These are phyloP conservation scores for Vickermania ingenoplastis DNA, from an alignment of 208 protist genomes.

Conservation along the genomic window DNA sequence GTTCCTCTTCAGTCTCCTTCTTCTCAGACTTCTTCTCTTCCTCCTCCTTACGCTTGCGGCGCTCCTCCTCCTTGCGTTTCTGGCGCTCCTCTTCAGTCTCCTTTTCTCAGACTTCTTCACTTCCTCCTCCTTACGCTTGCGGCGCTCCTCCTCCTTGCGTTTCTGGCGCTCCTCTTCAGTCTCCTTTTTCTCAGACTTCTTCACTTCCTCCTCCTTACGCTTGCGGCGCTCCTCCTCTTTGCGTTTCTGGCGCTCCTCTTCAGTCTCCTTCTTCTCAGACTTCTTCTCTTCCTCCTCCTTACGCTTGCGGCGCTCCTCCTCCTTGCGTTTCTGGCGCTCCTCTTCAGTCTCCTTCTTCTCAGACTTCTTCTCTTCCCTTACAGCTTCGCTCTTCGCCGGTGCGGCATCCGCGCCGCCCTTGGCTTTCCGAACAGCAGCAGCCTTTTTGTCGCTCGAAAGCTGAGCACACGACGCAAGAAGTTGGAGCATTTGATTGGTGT, in stretches of 20 bases:
- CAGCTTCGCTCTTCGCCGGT: neutral
- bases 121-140: constrained; percentile 5
- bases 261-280: too few relatives aligned
- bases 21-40: constrained; percentile 11
- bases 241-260: constrained; percentile 13
- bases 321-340: constrained; percentile 4
- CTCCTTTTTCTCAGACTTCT: constrained; percentile 8
- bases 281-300: constrained; percentile 9
- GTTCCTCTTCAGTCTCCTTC: constrained; percentile 43
- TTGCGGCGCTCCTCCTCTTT: constrained; percentile 13
- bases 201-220: constrained; percentile 12
- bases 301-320: neutral
- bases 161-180: constrained; percentile 9
- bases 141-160: constrained; percentile 3
- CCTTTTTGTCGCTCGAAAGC: constrained; percentile 48
- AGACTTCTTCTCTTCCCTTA: constrained; percentile 10
- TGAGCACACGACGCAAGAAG: constrained; percentile 61
- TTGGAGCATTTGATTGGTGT: constrained; percentile 84
- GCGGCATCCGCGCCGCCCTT: constrained; percentile 17
- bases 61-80: constrained; percentile 10
- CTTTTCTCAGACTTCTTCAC: constrained; percentile 19
- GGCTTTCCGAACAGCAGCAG: constrained; percentile 43
- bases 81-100: constrained; percentile 17
- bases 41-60: too few relatives aligned
- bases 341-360: constrained; percentile 14